A percentile compares a stretch with the other conserved stretches of the same genome.
Conservation (phyloP, 2,329 filamentous ascomycete species). For the Paecilomyces niveus region DNA sequence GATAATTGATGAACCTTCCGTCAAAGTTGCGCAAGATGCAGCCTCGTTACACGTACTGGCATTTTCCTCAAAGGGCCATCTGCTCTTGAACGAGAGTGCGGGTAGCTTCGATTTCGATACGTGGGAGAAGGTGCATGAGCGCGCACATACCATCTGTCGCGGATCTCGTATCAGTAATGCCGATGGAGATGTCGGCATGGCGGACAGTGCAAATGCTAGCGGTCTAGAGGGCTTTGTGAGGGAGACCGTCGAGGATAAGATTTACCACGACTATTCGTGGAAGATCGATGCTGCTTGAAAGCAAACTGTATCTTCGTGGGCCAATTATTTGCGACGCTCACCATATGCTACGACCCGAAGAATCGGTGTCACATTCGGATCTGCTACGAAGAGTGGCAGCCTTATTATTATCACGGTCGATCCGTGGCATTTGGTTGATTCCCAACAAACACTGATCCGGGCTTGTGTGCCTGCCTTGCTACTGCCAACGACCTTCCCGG, state of each 20-base stretch:
- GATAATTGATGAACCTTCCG: conserved; percentile 55
- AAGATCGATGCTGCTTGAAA: conserved; percentile 27
- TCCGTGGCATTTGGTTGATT: background rate
- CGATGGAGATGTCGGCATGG: conserved; percentile 38
- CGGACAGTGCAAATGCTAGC: conserved; percentile 33
- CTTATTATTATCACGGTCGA: background rate
- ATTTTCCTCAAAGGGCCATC: conserved; percentile 65
- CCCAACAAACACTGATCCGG: background rate
- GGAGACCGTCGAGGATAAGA: conserved; percentile 53
- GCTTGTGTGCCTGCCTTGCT: background rate
- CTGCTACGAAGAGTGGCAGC: background rate
- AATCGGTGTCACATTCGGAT: background rate
- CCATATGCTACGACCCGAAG: background rate
- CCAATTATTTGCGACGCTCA: background rate
- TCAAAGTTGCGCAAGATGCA: conserved; percentile 55
- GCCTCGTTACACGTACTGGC: conserved; percentile 74
- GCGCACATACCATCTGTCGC: conserved; percentile 61
- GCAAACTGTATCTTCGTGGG: background rate
- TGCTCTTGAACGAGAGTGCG: conserved; percentile 74
- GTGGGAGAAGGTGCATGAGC: conserved; percentile 65
- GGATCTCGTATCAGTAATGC: conserved; percentile 29
- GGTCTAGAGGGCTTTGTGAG: conserved; percentile 55
- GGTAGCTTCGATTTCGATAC: conserved; percentile 67
- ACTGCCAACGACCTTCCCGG: background rate
- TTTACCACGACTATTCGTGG: conserved; percentile 35